Conservation (phyloP, 2,329 filamentous ascomycete genomes). For the Orbilia ellipsospora region DNA sequence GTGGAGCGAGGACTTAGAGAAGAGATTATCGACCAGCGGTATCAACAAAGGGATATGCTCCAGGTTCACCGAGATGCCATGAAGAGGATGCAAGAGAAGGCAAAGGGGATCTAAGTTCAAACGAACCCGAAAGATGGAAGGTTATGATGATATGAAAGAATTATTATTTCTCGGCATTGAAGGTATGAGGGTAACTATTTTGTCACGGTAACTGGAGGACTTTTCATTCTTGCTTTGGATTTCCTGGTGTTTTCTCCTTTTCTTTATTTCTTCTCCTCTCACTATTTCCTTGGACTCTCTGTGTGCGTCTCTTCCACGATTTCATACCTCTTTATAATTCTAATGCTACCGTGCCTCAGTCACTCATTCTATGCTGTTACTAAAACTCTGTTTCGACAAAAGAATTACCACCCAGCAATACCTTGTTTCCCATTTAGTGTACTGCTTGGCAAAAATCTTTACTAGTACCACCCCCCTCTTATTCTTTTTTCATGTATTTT, state of each 20-base stretch:
- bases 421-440: neutral
- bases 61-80: slow-evolving; percentile 82
- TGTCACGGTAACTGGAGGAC: slow-evolving; percentile 25
- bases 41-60: slow-evolving; percentile 79
- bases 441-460: too few relatives aligned
- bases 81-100: slow-evolving; percentile 78
- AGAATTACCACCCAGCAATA: slow-evolving; percentile 19
- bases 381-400: slow-evolving; percentile 9
- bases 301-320: slow-evolving; percentile 14
- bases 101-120: slow-evolving; percentile 61
- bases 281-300: slow-evolving; percentile 11
- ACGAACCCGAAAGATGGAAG: neutral
- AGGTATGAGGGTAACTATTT: slow-evolving; percentile 25
- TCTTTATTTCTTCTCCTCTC: neutral
- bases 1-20: slow-evolving; percentile 69
- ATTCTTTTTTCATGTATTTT: slow-evolving; percentile 20
- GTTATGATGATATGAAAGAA: slow-evolving; percentile 13
- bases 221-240: neutral
- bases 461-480: neutral
- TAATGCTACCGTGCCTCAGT: slow-evolving; percentile 8
- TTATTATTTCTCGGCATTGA: slow-evolving; percentile 16
- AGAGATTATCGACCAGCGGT: slow-evolving; percentile 77
- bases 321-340: slow-evolving; percentile 35
- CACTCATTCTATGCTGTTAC: neutral
- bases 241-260: slow-evolving; percentile 1